phyloP scores from a whole-genome alignment of 2,329 filamentous ascomycete species.

The Niveomyces coronatus region DNA sequence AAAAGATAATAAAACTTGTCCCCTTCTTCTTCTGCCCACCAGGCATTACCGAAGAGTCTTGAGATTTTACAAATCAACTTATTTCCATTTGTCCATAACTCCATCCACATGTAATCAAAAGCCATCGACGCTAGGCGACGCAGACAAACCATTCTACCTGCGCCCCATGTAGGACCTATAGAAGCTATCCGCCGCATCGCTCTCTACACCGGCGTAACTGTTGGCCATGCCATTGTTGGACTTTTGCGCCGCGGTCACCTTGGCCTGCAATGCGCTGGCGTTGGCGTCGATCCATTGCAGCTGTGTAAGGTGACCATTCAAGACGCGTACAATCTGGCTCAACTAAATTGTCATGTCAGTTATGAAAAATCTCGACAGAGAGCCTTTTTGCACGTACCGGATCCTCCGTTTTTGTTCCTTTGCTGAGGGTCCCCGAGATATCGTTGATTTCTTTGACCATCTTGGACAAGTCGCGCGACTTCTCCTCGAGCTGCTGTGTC shows the following conservation, averaged over 20 bases:
- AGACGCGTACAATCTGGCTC: slow-evolving; percentile 87
- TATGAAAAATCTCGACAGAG: slow-evolving; percentile 9
- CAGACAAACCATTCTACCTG: slow-evolving; percentile 32
- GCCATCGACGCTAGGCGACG: background rate
- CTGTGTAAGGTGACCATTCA: slow-evolving; percentile 86
- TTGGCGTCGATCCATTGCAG: slow-evolving; percentile 90
- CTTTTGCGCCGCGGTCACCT: slow-evolving; percentile 75
- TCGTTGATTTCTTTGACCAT: slow-evolving; percentile 99
- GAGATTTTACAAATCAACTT: slow-evolving; percentile 6
- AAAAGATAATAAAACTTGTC: background rate
- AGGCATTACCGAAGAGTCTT: slow-evolving; percentile 2
- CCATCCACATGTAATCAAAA: slow-evolving; percentile 10
- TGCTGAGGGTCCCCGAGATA: slow-evolving; percentile 80
- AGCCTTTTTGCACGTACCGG: slow-evolving; percentile 49
- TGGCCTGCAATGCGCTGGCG: slow-evolving; percentile 67
- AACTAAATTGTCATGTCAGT: slow-evolving; percentile 43
- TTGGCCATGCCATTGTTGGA: slow-evolving; percentile 53
- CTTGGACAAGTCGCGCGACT: slow-evolving; percentile 82
- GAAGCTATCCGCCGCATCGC: slow-evolving; percentile 75
- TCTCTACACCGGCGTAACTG: slow-evolving; percentile 49
- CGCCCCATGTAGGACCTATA: slow-evolving; percentile 79
- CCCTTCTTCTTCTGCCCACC: background rate
- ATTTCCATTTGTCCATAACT: slow-evolving; percentile 6
- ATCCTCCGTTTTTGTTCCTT: slow-evolving; percentile 79
- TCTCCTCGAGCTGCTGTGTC: slow-evolving; percentile 81